phyloP scores from a whole-genome alignment of 2,329 filamentous ascomycete genomes.

The Lasiodiplodia theobromae region DNA sequence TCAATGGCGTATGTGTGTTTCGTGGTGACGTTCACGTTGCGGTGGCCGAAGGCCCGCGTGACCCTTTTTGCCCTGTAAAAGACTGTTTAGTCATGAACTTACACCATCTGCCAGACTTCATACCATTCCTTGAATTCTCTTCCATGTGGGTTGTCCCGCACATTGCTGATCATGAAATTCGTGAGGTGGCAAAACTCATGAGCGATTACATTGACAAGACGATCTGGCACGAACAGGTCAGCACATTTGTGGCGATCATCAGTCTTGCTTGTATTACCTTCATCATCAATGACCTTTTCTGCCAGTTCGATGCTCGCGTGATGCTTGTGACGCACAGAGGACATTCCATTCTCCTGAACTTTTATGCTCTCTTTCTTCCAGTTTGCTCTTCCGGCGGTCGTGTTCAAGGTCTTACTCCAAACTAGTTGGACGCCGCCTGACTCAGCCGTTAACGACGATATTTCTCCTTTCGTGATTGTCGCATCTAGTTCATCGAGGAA shows the following conservation, averaged over 20 bases:
- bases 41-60: constrained; percentile 64
- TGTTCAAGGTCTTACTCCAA: constrained; percentile 81
- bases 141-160: constrained; percentile 81
- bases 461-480: constrained; percentile 66
- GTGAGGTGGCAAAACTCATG: constrained; percentile 96
- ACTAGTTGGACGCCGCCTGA: constrained; percentile 75
- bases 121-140: constrained; percentile 80
- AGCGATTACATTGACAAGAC: constrained; percentile 87
- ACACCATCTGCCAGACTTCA: constrained; percentile 25
- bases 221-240: constrained; percentile 49
- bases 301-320: constrained; percentile 85
- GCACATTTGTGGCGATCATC: background rate
- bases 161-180: constrained; percentile 84
- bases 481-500: constrained; percentile 76
- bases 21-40: constrained; percentile 80
- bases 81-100: constrained; percentile 12
- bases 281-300: constrained; percentile 82
- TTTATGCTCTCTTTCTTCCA: constrained; percentile 56
- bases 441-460: constrained; percentile 63
- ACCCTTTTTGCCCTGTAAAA: constrained; percentile 51
- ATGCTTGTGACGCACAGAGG: constrained; percentile 55
- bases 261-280: constrained; percentile 8
- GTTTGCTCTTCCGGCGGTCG: constrained; percentile 71
- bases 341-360: constrained; percentile 37
- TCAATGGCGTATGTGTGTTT: constrained; percentile 90